A percentile compares a stretch with the other conserved stretches of the same genome.
These are phyloP conservation scores for Calonectria hongkongensis DNA, from an alignment of 2,329 filamentous ascomycete genomes.

Conservation along the genomic window DNA sequence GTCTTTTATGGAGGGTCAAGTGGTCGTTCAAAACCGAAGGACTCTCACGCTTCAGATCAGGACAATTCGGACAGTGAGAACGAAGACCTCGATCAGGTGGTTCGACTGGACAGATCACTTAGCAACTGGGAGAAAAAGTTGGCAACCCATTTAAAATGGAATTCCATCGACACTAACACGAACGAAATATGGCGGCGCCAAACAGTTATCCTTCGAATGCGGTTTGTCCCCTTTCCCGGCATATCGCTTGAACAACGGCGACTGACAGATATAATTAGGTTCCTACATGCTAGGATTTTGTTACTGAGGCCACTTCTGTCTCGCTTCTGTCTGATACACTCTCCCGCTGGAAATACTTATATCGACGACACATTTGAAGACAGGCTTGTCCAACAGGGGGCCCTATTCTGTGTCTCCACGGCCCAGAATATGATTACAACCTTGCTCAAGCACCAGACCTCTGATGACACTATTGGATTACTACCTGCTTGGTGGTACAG, in stretches of 20 bases:
- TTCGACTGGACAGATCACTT: conserved; percentile 58
- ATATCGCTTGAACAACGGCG: too few species aligned
- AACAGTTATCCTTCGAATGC: conserved; percentile 58
- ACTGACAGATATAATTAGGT: conserved; percentile 43
- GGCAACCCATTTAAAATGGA: conserved; percentile 53
- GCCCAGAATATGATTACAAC: conserved; percentile 58
- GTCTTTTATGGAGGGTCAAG: conserved; percentile 53
- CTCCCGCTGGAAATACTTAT: conserved; percentile 27
- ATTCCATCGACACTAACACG: conserved; percentile 27
- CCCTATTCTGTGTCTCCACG: conserved; percentile 59
- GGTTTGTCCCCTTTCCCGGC: conserved; percentile 47
- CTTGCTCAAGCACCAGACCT: conserved; percentile 55
- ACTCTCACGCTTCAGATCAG: conserved; percentile 24
- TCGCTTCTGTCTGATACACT: conserved; percentile 56
- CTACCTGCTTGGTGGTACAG: conserved; percentile 64
- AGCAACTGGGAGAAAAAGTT: conserved; percentile 58
- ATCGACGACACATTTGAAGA: conserved; percentile 50
- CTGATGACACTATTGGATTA: conserved; percentile 58
- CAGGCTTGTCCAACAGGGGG: conserved; percentile 58
- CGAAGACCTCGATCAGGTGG: conserved; percentile 56
- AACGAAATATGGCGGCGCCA: conserved; percentile 57
- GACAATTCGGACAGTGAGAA: conserved; percentile 41
- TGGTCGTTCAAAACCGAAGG: conserved; percentile 37
- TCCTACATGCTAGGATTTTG: conserved; percentile 60
- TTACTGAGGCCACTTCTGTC: conserved; percentile 59